These are phyloP conservation scores for Apiospora kogelbergensis DNA, from an alignment of 2,329 filamentous ascomycete genomes.

Conservation along the genomic window DNA sequence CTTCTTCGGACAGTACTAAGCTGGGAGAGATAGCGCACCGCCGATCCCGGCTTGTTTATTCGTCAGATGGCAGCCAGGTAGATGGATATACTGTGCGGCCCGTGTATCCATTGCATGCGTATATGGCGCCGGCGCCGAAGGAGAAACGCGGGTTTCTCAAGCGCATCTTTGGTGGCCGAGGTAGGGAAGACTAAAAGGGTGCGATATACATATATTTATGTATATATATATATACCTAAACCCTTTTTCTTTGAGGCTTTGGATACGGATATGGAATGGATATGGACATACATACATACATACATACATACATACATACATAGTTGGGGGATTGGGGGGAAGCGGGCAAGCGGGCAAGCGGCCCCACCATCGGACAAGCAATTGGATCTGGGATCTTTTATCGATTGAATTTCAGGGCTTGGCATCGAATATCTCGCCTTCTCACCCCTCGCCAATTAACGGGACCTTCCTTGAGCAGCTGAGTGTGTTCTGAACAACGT, in stretches of 20 bases:
- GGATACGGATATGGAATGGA: too few species aligned
- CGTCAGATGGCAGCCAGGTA: neutral
- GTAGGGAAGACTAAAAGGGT: neutral
- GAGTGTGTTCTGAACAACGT: conserved; percentile 2
- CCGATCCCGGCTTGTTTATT: conserved; percentile 5
- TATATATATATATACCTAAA: neutral
- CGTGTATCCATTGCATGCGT: conserved; percentile 14
- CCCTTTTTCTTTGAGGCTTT: too few species aligned
- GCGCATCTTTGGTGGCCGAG: conserved; percentile 8
- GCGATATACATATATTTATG: neutral
- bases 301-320: too few species aligned
- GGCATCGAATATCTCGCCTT: neutral
- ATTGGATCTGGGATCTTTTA: neutral
- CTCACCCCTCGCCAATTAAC: conserved; percentile 1
- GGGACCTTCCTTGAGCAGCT: neutral
- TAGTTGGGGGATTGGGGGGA: neutral
- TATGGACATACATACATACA: neutral
- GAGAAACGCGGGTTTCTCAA: conserved; percentile 11
- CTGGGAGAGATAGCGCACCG: conserved; percentile 39
- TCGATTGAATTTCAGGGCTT: conserved; percentile 6
- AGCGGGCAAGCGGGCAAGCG: neutral
- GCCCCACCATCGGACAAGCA: neutral
- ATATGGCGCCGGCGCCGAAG: neutral
- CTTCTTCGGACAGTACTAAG: conserved; percentile 45
- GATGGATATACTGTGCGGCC: conserved; percentile 4